Base-by-base conservation (phyloP, 2,329 filamentous ascomycete species). In the Lasiodiplodia sp. region DNA sequence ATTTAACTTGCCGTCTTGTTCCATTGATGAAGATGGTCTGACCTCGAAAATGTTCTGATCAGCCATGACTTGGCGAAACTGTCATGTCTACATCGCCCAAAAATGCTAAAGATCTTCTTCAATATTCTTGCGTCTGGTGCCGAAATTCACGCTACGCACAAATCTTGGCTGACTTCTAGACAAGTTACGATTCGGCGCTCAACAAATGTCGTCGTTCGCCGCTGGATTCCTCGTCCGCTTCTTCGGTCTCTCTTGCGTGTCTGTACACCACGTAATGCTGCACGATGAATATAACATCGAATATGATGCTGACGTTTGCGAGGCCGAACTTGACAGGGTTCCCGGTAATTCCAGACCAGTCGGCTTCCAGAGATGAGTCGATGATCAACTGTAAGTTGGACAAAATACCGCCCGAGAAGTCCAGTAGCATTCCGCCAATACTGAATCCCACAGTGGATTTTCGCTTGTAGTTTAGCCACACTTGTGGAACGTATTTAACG, bases 311-410 rank as follows among this genome's bases (percentile, higher is more conserved):
- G 56, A 97, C 88, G 75, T 97, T 95, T 16, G 92, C 92, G 52
- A 98, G 85, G 2, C 90, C 89, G 69, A 98, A 89, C 82, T 98
- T 99, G 73, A 96, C 91, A 0, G 94, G 93, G 78, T 98, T 98
- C 1, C 94, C 95, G 0, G 91, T 94, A 69, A 98, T 85, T 25
- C 95, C 96, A 58, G 90, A 92, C 94, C 95, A 97, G 82, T 97
- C 93, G 67, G 86, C 86, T 78, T 96, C 90, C 47, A 96, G 82
- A 69, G 91, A 93, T 69, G 93, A 94, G 82, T 98, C 96, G 70
- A 98, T 89, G 25, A 90, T 82, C 71, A 97, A 86, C 80, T 99
- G 96, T 2, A 87, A 82, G 65, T 97, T 86, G 69, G 93, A 97
- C 62, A 98, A 83, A 21, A 96, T 77, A 44, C 95, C 94, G 47